phyloP scores from a whole-genome alignment of 805 yeast species.

The Henningerozyma blattae region DNA sequence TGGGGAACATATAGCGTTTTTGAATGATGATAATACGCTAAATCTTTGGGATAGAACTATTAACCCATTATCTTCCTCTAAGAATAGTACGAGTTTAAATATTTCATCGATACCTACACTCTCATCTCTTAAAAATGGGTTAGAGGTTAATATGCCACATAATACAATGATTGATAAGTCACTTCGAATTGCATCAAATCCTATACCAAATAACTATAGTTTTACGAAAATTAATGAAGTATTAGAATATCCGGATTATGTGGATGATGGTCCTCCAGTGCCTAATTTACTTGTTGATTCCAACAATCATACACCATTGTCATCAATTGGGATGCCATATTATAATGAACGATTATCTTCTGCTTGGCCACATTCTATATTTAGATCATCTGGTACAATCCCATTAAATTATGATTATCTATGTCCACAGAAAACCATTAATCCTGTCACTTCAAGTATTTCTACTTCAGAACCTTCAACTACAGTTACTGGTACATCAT shows the following conservation, averaged over 20 bases:
- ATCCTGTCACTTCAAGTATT: slow-evolving; percentile 21
- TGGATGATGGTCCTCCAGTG: slow-evolving; percentile 21
- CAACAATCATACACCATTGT: slow-evolving; percentile 43
- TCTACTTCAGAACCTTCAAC: too few species aligned
- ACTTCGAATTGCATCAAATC: too few species aligned
- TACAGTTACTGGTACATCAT: not conserved
- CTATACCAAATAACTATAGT: slow-evolving; percentile 7
- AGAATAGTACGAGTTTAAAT: slow-evolving; percentile 1
- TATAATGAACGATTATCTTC: slow-evolving; percentile 69
- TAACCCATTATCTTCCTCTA: too few species aligned
- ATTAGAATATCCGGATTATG: slow-evolving; percentile 45
- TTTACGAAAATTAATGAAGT: slow-evolving; percentile 27
- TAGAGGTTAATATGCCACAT: too few species aligned
- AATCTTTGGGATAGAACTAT: slow-evolving; percentile 20
- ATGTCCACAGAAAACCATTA: slow-evolving; percentile 35
- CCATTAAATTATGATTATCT: slow-evolving; percentile 25
- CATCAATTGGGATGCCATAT: slow-evolving; percentile 74
- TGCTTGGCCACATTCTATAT: slow-evolving; percentile 61
- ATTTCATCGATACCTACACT: too few species aligned
- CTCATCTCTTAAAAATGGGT: too few species aligned
- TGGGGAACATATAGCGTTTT: slow-evolving; percentile 68
- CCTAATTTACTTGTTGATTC: slow-evolving; percentile 27
- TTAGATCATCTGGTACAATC: slow-evolving; percentile 50
- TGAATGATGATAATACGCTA: slow-evolving; percentile 49
- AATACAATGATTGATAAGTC: too few species aligned